phyloP scores from a whole-genome alignment of 805 yeast genomes.

The Suhomyces tanzawaensis region DNA sequence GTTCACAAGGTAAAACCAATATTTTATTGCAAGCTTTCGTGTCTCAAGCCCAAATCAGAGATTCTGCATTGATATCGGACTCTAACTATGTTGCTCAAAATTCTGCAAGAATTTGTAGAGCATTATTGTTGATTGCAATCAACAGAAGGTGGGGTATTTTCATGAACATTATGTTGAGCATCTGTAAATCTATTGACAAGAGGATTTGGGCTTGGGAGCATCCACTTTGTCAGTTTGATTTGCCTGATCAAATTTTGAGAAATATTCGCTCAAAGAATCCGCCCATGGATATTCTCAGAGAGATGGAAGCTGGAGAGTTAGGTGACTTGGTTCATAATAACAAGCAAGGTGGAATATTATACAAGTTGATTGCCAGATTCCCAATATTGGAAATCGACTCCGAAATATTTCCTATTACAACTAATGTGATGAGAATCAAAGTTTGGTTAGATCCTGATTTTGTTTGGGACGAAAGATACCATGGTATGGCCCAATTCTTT shows the following conservation, averaged over 20 bases:
- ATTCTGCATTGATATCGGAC: constrained; percentile 82
- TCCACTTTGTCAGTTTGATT: constrained; percentile 83
- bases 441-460: constrained; percentile 72
- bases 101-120: constrained; percentile 88
- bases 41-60: constrained; percentile 68
- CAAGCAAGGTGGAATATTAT: constrained; percentile 65
- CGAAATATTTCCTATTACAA: constrained; percentile 85
- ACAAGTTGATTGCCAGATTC: constrained; percentile 61
- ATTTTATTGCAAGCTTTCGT: constrained; percentile 84
- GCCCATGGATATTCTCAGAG: constrained; percentile 68
- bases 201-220: constrained; percentile 88
- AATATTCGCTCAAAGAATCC: constrained; percentile 64
- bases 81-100: constrained; percentile 93
- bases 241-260: constrained; percentile 64
- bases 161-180: constrained; percentile 66
- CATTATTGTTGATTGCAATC: constrained; percentile 81
- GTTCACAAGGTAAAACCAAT: constrained; percentile 84
- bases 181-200: constrained; percentile 84
- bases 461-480: constrained; percentile 77
- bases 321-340: constrained; percentile 88
- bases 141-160: constrained; percentile 90
- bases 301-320: constrained; percentile 69
- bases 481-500: constrained; percentile 81
- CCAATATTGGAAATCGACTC: constrained; percentile 76
- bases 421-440: constrained; percentile 80